Evolutionary conservation across 2,329 filamentous ascomycete genomes (phyloP), one percentile per base, ranked within the genome.

Genomic region (Pseudogymnoascus sp.): DNA sequence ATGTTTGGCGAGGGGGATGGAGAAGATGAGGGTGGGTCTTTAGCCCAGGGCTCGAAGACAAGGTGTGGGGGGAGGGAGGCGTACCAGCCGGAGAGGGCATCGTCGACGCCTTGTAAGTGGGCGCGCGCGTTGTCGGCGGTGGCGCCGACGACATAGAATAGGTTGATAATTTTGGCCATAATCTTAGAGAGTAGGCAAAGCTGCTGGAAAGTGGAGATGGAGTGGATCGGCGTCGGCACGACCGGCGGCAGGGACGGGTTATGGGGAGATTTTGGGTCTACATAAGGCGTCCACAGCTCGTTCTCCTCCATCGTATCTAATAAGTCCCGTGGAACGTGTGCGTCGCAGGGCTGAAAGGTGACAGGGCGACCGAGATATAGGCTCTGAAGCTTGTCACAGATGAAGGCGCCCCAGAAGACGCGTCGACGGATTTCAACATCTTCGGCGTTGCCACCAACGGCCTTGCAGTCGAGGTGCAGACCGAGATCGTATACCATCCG

Each of bases 401-500:
- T 64, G 64, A 71, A 75, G 18, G 73, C 72, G 4, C 70, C 70
- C 73, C 73, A 75, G 50, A 74, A 75, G 5, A 75, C 68, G 25
- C 73, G 67, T 8, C 72, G 65, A 10, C 70, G 61, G 7, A 73
- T 71, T 63, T 75, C 73, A 3, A 74, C 60, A 10, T 73, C 71
- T 56, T 70, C 60, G 1, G 68, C 42, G 25, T 65, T 67, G n/a
- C 64, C 60, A n/a, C 40, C 62, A 5, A 67, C 71, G n/a, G 70
- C 65, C 50, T 72, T 70, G 60, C 66, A 66, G 62, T 77, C 74
- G 3, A 78, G 67, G 64, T 78, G 75, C 8, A 76, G 68, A 4
- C 75, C 75, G 2, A 78, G 69, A 53, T 78, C 76, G 62, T 74
- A 75, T 5, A 77, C 70, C 76, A 79, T 77, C 1, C 77, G 71